phyloP scores from a whole-genome alignment of 2,329 filamentous ascomycete species.

The Stachybotrys chlorohalonatus region DNA sequence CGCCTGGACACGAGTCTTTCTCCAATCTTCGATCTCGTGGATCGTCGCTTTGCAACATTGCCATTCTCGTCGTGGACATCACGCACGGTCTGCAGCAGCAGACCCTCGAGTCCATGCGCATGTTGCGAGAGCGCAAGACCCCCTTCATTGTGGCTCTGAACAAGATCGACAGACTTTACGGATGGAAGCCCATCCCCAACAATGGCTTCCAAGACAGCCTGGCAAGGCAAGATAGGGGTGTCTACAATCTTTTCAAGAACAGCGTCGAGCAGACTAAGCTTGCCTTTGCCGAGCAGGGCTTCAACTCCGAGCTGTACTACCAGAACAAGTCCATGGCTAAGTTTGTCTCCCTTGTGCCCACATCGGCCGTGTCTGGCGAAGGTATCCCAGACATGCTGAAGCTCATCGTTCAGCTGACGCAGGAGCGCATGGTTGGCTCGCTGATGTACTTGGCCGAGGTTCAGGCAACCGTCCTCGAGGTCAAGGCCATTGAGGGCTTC shows the following conservation, averaged over 20 bases:
- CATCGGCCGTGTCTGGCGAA: constrained; percentile 96
- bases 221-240: constrained; percentile 80
- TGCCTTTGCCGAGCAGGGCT: constrained; percentile 90
- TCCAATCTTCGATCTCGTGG: constrained; percentile 94
- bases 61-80: constrained; percentile 97
- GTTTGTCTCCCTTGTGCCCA: constrained; percentile 92
- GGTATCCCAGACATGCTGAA: constrained; percentile 99
- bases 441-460: constrained; percentile 99
- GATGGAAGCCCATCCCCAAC: constrained; percentile 98
- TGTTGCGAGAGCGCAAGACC: constrained; percentile 87
- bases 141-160: constrained; percentile 98
- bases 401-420: constrained; percentile 82
- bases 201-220: constrained; percentile 95
- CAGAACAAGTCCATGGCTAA: constrained; percentile 97
- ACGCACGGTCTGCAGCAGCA: constrained; percentile 99
- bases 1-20: constrained; percentile 99
- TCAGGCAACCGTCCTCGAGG: constrained; percentile 94
- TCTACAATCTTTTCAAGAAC: constrained; percentile 90
- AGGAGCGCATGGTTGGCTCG: constrained; percentile 93
- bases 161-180: constrained; percentile 99
- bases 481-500: constrained; percentile 98
- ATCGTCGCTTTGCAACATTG: constrained; percentile 98
- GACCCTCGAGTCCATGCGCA: constrained; percentile 92
- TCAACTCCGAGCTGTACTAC: constrained; percentile 95
- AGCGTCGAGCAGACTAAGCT: constrained; percentile 86